Evolutionary conservation across 1,139 yeast species (phyloP).

Genomic region (Kurtzmaniella quercitrusa): DNA sequence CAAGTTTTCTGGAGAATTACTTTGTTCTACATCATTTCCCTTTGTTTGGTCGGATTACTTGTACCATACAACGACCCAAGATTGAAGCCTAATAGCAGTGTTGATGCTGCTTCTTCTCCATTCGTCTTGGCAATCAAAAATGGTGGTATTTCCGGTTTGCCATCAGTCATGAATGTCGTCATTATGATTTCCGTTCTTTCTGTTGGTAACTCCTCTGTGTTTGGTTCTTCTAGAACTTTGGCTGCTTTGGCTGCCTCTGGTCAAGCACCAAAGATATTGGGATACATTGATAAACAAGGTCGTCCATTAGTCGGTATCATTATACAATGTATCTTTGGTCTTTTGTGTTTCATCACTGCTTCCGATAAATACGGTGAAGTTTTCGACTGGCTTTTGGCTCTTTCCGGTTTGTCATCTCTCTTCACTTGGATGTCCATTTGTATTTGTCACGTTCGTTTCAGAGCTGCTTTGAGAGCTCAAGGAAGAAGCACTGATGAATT

Average conservation of each 20-base stretch:
- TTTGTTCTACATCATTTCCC: slow-evolving; percentile 26
- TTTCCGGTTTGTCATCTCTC: slow-evolving; percentile 35
- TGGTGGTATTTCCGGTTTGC: slow-evolving; percentile 26
- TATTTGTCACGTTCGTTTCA: slow-evolving; percentile 33
- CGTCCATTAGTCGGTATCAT: slow-evolving; percentile 30
- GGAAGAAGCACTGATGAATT: slow-evolving; percentile 48
- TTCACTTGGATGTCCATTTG: slow-evolving; percentile 40
- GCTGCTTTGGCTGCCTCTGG: slow-evolving; percentile 33
- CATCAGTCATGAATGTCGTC: slow-evolving; percentile 30
- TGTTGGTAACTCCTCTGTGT: slow-evolving; percentile 34
- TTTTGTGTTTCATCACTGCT: slow-evolving; percentile 27
- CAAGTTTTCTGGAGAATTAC: slow-evolving; percentile 34
- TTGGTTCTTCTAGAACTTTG: slow-evolving; percentile 31
- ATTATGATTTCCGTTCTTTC: slow-evolving; percentile 29
- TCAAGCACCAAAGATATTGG: slow-evolving; percentile 28
- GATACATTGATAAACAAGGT: slow-evolving; percentile 30
- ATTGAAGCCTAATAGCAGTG: slow-evolving; percentile 14
- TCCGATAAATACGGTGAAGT: slow-evolving; percentile 28
- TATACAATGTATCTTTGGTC: slow-evolving; percentile 24
- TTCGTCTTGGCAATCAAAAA: slow-evolving; percentile 37
- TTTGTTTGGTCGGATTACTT: slow-evolving; percentile 28
- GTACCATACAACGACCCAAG: slow-evolving; percentile 23
- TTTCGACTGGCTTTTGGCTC: slow-evolving; percentile 35
- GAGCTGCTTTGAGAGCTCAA: slow-evolving; percentile 28
- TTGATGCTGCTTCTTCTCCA: slow-evolving; percentile 32